phyloP scores from a whole-genome alignment of 192 early-diverging fungal genomes.

The Martensiomyces pterosporus region DNA sequence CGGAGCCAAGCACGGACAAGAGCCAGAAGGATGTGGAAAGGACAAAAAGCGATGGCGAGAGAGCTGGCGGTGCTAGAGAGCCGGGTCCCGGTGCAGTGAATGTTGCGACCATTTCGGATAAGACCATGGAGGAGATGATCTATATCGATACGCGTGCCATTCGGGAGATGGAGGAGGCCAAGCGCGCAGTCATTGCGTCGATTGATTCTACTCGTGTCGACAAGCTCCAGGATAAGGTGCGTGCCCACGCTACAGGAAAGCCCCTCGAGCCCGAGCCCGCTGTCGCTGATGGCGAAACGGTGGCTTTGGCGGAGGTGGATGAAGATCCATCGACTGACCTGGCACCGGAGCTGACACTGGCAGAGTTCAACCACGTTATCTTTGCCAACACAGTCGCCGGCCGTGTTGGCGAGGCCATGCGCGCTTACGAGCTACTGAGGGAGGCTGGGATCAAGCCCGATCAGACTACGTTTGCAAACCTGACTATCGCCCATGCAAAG shows the following conservation, averaged over 20 bases:
- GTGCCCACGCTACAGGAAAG: not conserved
- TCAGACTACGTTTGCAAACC: slow-evolving; percentile 63
- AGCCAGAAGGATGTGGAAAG: not conserved
- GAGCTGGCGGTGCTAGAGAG: too few species aligned
- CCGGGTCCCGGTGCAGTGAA: not conserved
- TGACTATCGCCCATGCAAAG: slow-evolving; percentile 77
- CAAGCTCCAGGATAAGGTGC: slow-evolving; percentile 26
- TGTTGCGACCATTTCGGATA: slow-evolving; percentile 18
- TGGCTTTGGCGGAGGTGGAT: not conserved
- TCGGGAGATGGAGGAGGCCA: slow-evolving; percentile 42
- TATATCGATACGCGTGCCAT: slow-evolving; percentile 39
- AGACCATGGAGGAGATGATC: slow-evolving; percentile 37
- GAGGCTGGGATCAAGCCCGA: slow-evolving; percentile 63
- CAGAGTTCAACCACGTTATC: slow-evolving; percentile 54
- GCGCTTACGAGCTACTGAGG: slow-evolving; percentile 59
- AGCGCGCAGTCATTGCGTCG: slow-evolving; percentile 33
- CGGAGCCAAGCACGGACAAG: not conserved
- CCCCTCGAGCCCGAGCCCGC: not conserved
- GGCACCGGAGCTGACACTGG: slow-evolving; percentile 16
- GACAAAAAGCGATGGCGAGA: not conserved
- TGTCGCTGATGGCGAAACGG: not conserved
- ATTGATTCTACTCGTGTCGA: slow-evolving; percentile 9
- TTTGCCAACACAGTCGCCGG: slow-evolving; percentile 63
- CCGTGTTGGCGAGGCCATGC: slow-evolving; percentile 58
- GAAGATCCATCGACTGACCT: not conserved